These are phyloP conservation scores for Polychytrium aggregatum DNA, from an alignment of 192 early-diverging fungal genomes.

Conservation along the genomic window DNA sequence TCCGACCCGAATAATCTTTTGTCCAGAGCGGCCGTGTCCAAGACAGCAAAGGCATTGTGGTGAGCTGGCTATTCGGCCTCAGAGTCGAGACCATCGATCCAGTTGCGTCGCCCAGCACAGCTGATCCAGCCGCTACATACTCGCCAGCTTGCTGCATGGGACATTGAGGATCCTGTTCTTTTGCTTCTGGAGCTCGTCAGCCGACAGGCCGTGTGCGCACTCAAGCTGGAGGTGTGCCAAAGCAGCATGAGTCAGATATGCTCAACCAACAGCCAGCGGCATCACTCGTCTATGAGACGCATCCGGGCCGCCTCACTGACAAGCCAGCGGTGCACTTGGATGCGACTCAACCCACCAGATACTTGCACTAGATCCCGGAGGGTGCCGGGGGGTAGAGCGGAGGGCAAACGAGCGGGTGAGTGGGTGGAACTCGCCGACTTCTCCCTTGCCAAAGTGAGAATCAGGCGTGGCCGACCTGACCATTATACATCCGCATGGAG, in stretches of 20 bases:
- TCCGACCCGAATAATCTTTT: conserved; percentile 16
- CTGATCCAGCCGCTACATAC: neutral
- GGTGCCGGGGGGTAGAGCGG: too few species aligned
- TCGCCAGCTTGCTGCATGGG: conserved; percentile 10
- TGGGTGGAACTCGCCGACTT: too few species aligned
- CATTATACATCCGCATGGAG: neutral
- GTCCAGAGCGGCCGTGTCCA: neutral
- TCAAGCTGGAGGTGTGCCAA: conserved; percentile 12
- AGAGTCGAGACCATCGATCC: too few species aligned
- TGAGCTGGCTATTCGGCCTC: too few species aligned
- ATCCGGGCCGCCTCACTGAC: neutral
- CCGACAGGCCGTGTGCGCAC: conserved; percentile 7
- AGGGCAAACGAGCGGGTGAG: too few species aligned
- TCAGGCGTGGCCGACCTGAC: too few species aligned
- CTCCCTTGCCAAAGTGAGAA: too few species aligned
- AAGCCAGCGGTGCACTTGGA: neutral
- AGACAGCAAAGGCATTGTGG: neutral
- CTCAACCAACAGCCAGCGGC: too few species aligned
- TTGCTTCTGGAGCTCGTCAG: conserved; percentile 2
- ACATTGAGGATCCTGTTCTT: conserved; percentile 3
- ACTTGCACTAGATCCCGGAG: too few species aligned
- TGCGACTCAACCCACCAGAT: too few species aligned
- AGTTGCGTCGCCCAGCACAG: too few species aligned
- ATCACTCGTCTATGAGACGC: neutral
- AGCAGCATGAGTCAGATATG: too few species aligned